phyloP scores from a whole-genome alignment of 345 rosid species.

The Euphorbia tirucalli region DNA sequence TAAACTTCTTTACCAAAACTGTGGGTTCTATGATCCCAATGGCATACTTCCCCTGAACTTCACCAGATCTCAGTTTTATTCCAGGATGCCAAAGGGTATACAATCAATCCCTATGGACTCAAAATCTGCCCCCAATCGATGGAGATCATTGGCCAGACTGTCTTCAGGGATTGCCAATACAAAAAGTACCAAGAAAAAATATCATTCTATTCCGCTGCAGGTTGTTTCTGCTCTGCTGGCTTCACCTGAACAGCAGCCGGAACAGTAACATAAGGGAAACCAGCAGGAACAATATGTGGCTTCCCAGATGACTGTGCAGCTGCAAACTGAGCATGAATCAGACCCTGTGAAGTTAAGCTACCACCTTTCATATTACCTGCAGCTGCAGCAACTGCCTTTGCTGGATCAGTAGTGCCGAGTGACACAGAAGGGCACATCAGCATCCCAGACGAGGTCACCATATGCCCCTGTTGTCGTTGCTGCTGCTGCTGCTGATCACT shows the following conservation, averaged over 20 bases:
- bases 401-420: constrained; percentile 58
- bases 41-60: constrained; percentile 8
- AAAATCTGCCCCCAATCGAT: not conserved
- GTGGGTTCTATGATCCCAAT: constrained; percentile 4
- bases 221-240: constrained; percentile 83
- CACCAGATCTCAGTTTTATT: constrained; percentile 5
- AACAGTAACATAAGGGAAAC: constrained; percentile 56
- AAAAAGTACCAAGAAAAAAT: constrained; percentile 1
- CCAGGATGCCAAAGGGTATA: constrained; percentile 22
- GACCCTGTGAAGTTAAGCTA: constrained; percentile 43
- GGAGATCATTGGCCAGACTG: not conserved
- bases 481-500: constrained; percentile 58
- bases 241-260: constrained; percentile 68
- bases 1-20: constrained; percentile 27
- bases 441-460: constrained; percentile 51
- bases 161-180: constrained; percentile 11
- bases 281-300: constrained; percentile 54
- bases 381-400: constrained; percentile 58
- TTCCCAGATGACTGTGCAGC: constrained; percentile 52
- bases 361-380: constrained; percentile 70
- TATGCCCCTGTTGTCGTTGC: constrained; percentile 45
- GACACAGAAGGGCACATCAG: constrained; percentile 50
- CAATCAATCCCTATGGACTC: constrained; percentile 20
- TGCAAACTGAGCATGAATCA: constrained; percentile 48
- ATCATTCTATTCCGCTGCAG: constrained; percentile 67